Evolutionary conservation across 805 yeast species (phyloP).

Genomic region (Torulaspora franciscae): DNA sequence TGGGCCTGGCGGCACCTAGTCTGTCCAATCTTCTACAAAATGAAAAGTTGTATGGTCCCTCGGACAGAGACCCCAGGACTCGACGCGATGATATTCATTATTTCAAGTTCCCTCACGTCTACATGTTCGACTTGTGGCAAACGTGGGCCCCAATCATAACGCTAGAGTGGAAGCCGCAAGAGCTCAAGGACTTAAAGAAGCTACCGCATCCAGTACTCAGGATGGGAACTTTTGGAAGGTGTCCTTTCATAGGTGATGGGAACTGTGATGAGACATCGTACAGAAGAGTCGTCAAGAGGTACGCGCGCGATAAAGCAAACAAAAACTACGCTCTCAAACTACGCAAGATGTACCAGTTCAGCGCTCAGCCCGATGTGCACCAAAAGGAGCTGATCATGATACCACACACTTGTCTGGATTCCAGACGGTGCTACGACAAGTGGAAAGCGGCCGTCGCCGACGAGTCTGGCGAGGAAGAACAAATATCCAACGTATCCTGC

Average conservation of each 20-base stretch:
- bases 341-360: conserved; percentile 30
- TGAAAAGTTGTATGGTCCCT: conserved; percentile 80
- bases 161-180: conserved; percentile 66
- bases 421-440: conserved; percentile 17
- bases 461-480: conserved; percentile 5
- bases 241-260: conserved; percentile 72
- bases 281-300: conserved; percentile 32
- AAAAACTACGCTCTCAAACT: conserved; percentile 31
- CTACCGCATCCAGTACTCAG: conserved; percentile 35
- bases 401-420: conserved; percentile 27
- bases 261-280: conserved; percentile 28
- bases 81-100: conserved; percentile 79
- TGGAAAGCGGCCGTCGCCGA: conserved; percentile 14
- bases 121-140: conserved; percentile 76
- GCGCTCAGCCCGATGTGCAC: conserved; percentile 23
- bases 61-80: conserved; percentile 83
- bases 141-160: conserved; percentile 73
- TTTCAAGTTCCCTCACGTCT: conserved; percentile 68
- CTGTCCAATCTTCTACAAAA: conserved; percentile 66
- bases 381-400: conserved; percentile 16
- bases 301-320: conserved; percentile 30
- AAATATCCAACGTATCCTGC: neutral
- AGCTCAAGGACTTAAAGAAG: conserved; percentile 34
- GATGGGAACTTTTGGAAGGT: conserved; percentile 51
- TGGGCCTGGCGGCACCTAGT: conserved; percentile 33